Base-by-base conservation (phyloP, 805 yeast species). In the Wickerhamiella lipophila region DNA sequence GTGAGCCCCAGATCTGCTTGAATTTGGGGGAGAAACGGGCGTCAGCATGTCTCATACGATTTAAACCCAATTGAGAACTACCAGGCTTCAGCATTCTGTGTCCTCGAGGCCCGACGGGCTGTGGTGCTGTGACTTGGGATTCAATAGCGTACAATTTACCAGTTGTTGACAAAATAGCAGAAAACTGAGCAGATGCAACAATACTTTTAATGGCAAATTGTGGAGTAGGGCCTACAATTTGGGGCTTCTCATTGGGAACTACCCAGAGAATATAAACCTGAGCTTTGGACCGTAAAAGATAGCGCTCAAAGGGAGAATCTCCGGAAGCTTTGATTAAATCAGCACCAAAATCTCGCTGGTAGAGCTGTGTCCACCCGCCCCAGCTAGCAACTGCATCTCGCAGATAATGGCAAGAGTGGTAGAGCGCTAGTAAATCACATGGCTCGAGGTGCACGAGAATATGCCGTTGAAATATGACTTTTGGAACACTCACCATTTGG, bases 61-160 rank as follows among this genome's bases (percentile, higher is more conserved):
- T 18, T 13, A 45, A 26, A 6, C 42, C 42, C 19, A 45, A 41
- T 25, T 35, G 40, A 3, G 26, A 26, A 27, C 22, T 25, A 5
- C 46, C 46, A 12, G 47, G 47, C 12, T 27, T 15, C 11, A 23
- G 41, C 47, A 23, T 32, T 9, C 47, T 26, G 27, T 32, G 41
- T 15, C 46, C 29, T 9, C 47, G 40, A 5, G 40, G 40, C 3
- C 47, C 41, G 3, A 34, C 47, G n/a, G 32, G 32, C 41, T 34
- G 40, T 3, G 42, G 48, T 7, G 35, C 25, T 18, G 42, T 12
- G 16, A 40, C 42, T 7, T 26, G 25, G 12, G 40, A 29, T 27
- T 45, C 48, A 18, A 45, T 36, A 21, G 48, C 42, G 15, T 45
- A 45, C 19, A 45, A 42, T 32, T 45, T 32, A 21, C 48, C 48